A percentile compares a stretch with the other conserved stretches of the same genome.
Conservation (phyloP, 345 rosid genomes). For the Sonneratia alba region DNA sequence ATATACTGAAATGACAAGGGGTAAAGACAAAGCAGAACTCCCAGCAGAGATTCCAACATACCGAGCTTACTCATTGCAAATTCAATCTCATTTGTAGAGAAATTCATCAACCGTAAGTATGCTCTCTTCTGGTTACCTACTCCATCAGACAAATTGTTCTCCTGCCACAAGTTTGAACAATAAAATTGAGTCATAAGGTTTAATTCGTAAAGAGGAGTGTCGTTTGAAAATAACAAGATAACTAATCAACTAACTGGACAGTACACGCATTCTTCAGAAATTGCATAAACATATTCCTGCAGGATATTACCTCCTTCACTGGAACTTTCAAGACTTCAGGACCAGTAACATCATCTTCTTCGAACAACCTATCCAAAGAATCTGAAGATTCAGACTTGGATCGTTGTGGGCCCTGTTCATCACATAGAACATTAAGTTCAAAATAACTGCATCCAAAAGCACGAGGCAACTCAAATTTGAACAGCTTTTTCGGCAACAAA, state of each 20-base stretch:
- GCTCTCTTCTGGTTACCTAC: slow-evolving; percentile 31
- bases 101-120: slow-evolving; percentile 60
- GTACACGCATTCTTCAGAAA: neutral
- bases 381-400: slow-evolving; percentile 19
- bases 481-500: neutral
- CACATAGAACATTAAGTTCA: neutral
- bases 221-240: neutral
- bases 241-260: neutral
- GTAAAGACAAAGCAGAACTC: neutral
- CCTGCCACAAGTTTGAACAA: slow-evolving; percentile 37
- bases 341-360: slow-evolving; percentile 25
- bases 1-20: neutral
- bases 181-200: neutral
- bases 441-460: neutral
- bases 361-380: slow-evolving; percentile 27
- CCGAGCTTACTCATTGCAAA: slow-evolving; percentile 73
- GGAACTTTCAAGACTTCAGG: slow-evolving; percentile 18
- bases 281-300: neutral
- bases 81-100: slow-evolving; percentile 52
- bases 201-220: neutral
- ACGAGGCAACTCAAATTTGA: neutral
- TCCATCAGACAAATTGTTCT: slow-evolving; percentile 41
- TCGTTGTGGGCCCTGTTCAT: slow-evolving; percentile 10
- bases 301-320: slow-evolving; percentile 44
- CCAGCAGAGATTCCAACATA: slow-evolving; percentile 17